Percentiles rank a stretch among this genome's conserved stretches.
These are phyloP conservation scores for Periconia digitata DNA, from an alignment of 2,329 filamentous ascomycete species.

Conservation along the genomic window DNA sequence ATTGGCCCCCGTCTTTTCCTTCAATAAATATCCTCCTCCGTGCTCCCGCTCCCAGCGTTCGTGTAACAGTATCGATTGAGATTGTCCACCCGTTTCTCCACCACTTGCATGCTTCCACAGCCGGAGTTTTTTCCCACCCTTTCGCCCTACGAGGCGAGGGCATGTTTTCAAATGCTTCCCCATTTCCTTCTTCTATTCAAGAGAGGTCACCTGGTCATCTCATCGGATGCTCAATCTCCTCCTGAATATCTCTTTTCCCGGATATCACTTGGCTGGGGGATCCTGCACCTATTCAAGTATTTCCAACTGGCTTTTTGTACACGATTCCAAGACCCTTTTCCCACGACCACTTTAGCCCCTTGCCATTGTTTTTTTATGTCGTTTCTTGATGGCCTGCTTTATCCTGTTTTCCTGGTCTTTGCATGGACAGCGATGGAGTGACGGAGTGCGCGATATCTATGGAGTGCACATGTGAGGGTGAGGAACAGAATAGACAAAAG, in stretches of 20 bases:
- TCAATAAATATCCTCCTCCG: not conserved
- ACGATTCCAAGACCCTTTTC: too few species aligned
- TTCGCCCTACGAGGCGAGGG: not conserved
- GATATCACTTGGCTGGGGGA: too few species aligned
- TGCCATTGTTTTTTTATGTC: not conserved
- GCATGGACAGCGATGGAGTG: not conserved
- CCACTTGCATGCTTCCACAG: conserved; percentile 16
- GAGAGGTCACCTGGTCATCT: too few species aligned
- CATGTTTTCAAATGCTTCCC: too few species aligned
- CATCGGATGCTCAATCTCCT: too few species aligned
- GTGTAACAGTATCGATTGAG: conserved; percentile 15
- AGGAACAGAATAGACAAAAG: not conserved
- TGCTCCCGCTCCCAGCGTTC: not conserved
- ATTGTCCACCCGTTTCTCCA: not conserved
- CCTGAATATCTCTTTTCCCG: too few species aligned
- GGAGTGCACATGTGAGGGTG: too few species aligned
- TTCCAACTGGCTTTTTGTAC: too few species aligned
- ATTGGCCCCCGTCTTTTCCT: not conserved
- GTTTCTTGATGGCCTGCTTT: too few species aligned
- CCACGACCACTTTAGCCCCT: not conserved
- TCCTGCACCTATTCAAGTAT: too few species aligned
- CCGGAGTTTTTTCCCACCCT: conserved; percentile 6
- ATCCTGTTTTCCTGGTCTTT: not conserved
- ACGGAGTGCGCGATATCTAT: not conserved
- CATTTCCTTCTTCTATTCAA: too few species aligned